phyloP scores from a whole-genome alignment of 2,329 filamentous ascomycete species.

The Colletotrichum sp. region DNA sequence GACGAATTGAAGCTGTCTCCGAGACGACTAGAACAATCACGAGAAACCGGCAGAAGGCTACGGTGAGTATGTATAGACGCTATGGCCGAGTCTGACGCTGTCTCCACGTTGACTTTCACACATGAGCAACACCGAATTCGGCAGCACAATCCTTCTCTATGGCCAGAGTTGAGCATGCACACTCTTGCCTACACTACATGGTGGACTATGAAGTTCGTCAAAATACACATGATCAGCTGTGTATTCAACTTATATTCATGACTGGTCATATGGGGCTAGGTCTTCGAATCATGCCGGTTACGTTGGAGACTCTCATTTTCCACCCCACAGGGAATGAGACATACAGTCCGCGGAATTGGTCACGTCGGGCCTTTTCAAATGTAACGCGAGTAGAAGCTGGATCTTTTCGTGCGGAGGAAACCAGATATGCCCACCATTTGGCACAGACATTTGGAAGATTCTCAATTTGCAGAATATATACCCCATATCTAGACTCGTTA shows the following conservation, averaged over 20 bases:
- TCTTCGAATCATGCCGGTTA: not conserved
- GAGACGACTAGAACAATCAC: not conserved
- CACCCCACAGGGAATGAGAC: too few species aligned
- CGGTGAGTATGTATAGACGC: not conserved
- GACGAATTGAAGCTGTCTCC: not conserved
- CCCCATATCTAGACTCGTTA: not conserved
- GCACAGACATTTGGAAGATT: not conserved
- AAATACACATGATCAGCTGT: not conserved
- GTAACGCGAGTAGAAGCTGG: not conserved
- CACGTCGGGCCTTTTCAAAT: not conserved
- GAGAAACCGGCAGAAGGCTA: not conserved
- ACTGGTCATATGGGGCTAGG: not conserved
- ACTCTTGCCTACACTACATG: not conserved
- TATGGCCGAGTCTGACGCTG: not conserved
- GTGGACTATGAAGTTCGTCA: not conserved
- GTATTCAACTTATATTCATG: accelerated
- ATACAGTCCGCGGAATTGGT: not conserved
- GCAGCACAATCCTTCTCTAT: not conserved
- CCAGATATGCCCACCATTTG: not conserved
- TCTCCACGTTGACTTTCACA: not conserved
- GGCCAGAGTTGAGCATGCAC: not conserved
- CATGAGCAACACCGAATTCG: not conserved
- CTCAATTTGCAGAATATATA: not conserved
- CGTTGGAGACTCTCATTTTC: not conserved
- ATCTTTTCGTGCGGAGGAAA: not conserved